Evolutionary conservation across 2,329 filamentous ascomycete species (phyloP).

Genomic region (Aspergillus sp.): DNA sequence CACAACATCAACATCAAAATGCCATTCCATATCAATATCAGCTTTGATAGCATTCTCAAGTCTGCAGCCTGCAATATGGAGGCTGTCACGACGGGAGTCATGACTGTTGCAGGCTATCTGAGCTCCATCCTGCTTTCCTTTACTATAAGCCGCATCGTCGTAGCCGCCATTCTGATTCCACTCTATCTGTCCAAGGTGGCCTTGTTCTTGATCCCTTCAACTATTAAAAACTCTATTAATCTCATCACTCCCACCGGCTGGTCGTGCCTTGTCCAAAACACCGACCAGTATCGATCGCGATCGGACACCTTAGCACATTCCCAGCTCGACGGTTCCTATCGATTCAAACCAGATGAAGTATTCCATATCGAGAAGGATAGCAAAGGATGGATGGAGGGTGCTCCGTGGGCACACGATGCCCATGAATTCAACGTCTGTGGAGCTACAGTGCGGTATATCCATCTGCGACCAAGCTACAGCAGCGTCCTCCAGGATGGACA

Average conservation of each 20-base stretch:
- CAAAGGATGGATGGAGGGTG: not conserved
- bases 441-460: not conserved
- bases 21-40: not conserved
- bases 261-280: not conserved
- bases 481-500: not conserved
- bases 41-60: not conserved
- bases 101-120: not conserved
- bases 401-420: not conserved
- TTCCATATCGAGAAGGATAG: not conserved
- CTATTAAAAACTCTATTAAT: not conserved
- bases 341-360: not conserved
- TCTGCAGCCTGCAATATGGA: not conserved
- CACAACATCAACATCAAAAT: not conserved
- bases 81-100: not conserved
- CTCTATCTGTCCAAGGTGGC: not conserved
- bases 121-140: not conserved
- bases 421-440: constrained; percentile 3
- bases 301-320: not conserved
- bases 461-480: not conserved
- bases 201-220: not conserved
- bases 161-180: not conserved
- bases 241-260: not conserved
- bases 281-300: not conserved
- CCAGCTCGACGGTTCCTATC: not conserved
- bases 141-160: not conserved